These are phyloP conservation scores for Gossypium gossypioides DNA, from an alignment of 441 rosid species.

Conservation along the genomic window DNA sequence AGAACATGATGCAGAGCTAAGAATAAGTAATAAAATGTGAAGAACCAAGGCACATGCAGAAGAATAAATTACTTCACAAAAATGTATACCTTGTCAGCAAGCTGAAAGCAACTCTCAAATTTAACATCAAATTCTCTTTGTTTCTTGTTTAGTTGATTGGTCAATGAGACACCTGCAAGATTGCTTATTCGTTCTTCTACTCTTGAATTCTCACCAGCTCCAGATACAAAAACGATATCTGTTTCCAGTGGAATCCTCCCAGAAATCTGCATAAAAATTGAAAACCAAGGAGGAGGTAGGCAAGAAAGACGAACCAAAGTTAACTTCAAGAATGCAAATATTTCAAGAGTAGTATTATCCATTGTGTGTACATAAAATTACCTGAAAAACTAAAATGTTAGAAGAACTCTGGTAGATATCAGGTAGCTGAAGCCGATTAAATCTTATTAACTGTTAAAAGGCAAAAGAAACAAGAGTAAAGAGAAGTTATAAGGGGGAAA, in stretches of 20 bases:
- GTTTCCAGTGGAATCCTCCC: conserved; percentile 58
- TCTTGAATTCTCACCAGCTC: conserved; percentile 43
- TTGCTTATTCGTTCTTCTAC: conserved; percentile 59
- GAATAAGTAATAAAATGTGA: not conserved
- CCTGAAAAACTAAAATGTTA: conserved; percentile 86
- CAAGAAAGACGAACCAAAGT: not conserved
- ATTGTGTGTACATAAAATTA: conserved; percentile 20
- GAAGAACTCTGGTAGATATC: conserved; percentile 58
- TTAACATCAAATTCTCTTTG: conserved; percentile 61
- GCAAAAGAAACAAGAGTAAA: conserved; percentile 14
- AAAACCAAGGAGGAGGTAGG: conserved; percentile 3
- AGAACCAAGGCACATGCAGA: conserved; percentile 9
- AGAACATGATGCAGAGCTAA: conserved; percentile 6
- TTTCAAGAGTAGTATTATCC: conserved; percentile 5
- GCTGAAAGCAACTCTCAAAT: conserved; percentile 50
- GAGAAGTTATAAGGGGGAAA: not conserved
- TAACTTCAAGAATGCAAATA: conserved; percentile 6
- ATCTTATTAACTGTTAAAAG: conserved; percentile 46
- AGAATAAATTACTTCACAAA: conserved; percentile 1
- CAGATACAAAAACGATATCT: conserved; percentile 77
- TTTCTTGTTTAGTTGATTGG: conserved; percentile 47
- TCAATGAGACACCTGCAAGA: conserved; percentile 61
- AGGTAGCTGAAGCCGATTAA: conserved; percentile 61
- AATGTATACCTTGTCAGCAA: conserved; percentile 54
- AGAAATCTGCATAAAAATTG: conserved; percentile 51